phyloP scores from a whole-genome alignment of 495 filamentous ascomycete genomes.

The Tuber melanosporum region DNA sequence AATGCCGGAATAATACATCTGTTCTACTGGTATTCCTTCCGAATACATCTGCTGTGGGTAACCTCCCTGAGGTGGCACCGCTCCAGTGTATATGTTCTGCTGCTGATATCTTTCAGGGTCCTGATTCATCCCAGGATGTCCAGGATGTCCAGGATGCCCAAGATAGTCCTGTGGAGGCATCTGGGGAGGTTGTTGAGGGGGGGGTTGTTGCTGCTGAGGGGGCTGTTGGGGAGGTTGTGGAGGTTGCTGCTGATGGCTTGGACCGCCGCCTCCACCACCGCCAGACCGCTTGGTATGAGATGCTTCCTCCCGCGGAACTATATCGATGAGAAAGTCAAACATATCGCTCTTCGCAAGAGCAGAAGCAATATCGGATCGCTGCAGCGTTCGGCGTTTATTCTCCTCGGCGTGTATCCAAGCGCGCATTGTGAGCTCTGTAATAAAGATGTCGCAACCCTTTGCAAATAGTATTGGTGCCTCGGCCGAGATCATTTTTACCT shows the following conservation, averaged over 20 bases:
- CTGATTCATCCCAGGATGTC: constrained; percentile 57
- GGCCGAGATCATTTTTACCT: constrained; percentile 99
- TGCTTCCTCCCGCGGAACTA: constrained; percentile 92
- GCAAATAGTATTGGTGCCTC: constrained; percentile 97
- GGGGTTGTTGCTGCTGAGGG: constrained; percentile 37
- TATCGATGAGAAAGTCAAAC: constrained; percentile 99
- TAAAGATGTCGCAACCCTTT: constrained; percentile 99
- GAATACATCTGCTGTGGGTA: constrained; percentile 72
- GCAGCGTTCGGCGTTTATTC: constrained; percentile 92
- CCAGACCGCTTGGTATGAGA: constrained; percentile 71
- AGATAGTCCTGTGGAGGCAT: constrained; percentile 56
- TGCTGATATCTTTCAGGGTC: constrained; percentile 75
- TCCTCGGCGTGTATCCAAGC: constrained; percentile 99
- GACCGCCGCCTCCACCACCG: constrained; percentile 51
- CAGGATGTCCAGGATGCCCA: constrained; percentile 58
- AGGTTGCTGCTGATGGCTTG: constrained; percentile 39
- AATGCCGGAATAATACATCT: constrained; percentile 81
- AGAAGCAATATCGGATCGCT: constrained; percentile 91
- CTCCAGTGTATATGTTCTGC: constrained; percentile 71
- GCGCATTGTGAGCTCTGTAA: constrained; percentile 97
- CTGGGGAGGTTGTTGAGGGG: constrained; percentile 37
- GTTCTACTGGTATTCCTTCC: constrained; percentile 54
- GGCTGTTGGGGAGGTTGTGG: constrained; percentile 37
- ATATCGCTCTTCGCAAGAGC: constrained; percentile 96
- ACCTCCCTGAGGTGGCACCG: constrained; percentile 45